A percentile compares a stretch with the other conserved stretches of the same genome.
Conservation (phyloP, 192 early-diverging fungal genomes). For the Anaeromyces robustus region DNA sequence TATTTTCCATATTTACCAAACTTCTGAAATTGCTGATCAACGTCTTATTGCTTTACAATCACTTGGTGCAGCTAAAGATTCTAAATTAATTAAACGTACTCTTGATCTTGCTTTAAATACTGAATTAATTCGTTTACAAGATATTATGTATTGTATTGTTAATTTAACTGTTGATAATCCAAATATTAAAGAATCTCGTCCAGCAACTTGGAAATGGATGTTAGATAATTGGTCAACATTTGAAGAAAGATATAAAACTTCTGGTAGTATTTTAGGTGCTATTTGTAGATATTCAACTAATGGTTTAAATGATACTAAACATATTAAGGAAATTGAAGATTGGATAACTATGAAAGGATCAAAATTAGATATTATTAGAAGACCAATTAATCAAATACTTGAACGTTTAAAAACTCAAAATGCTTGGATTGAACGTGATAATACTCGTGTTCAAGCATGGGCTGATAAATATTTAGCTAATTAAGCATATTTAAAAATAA, state of each 20-base stretch:
- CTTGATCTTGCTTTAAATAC: conserved; percentile 40
- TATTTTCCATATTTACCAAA: neutral
- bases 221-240: neutral
- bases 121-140: conserved; percentile 55
- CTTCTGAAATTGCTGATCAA: conserved; percentile 34
- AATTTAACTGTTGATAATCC: neutral
- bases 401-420: neutral
- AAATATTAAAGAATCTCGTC: neutral
- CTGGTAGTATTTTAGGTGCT: neutral
- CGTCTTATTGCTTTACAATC: conserved; percentile 35
- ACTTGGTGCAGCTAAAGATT: conserved; percentile 30
- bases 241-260: neutral
- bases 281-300: neutral
- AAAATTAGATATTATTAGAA: neutral
- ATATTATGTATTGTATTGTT: conserved; percentile 11
- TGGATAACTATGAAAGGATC: neutral
- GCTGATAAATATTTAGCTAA: neutral
- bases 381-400: neutral
- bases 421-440: neutral
- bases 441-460: neutral
- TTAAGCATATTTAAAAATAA: neutral
- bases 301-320: neutral
- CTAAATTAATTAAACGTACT: conserved; percentile 35
- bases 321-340: neutral
- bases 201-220: neutral